phyloP scores from a whole-genome alignment of 495 filamentous ascomycete genomes.

The Hypoxylon perforatum region DNA sequence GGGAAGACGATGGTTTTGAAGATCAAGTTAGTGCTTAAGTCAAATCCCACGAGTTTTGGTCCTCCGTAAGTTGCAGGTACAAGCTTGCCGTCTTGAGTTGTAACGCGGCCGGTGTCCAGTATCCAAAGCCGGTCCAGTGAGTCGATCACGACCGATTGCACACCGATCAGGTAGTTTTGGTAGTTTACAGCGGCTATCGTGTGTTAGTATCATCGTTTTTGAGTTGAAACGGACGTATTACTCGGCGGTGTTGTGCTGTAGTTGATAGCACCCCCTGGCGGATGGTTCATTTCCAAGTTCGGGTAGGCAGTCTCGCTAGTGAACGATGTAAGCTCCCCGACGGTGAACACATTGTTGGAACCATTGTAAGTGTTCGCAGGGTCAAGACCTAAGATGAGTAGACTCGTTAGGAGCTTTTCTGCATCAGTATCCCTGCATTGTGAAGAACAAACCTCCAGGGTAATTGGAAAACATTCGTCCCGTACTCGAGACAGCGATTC shows the following conservation, averaged over 20 bases:
- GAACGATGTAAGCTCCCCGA: constrained; percentile 56
- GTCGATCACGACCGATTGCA: constrained; percentile 60
- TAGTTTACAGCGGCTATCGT: constrained; percentile 49
- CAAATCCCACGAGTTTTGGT: constrained; percentile 56
- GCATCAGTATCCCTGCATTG: not conserved
- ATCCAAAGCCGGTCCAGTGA: constrained; percentile 58
- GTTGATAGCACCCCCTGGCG: constrained; percentile 58
- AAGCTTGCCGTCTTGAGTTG: constrained; percentile 50
- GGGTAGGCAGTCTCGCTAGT: constrained; percentile 56
- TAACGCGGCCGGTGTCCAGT: constrained; percentile 58
- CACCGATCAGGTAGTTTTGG: constrained; percentile 56
- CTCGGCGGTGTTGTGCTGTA: constrained; percentile 53
- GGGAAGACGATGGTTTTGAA: constrained; percentile 60
- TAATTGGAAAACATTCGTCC: constrained; percentile 61
- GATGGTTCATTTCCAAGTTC: constrained; percentile 52
- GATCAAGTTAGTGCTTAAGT: constrained; percentile 51
- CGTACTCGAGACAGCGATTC: constrained; percentile 56
- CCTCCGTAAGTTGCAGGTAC: constrained; percentile 53
- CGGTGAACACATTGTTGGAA: constrained; percentile 54
- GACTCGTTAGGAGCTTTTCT: not conserved
- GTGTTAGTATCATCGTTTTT: not conserved
- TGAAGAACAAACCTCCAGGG: constrained; percentile 44
- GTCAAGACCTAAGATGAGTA: constrained; percentile 17
- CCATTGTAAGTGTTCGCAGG: constrained; percentile 45
- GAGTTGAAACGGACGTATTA: not conserved